Evolutionary conservation across 2,329 filamentous ascomycete species (phyloP), one percentile per base, ranked within the genome.

Genomic region (Dendryphion nanum): DNA sequence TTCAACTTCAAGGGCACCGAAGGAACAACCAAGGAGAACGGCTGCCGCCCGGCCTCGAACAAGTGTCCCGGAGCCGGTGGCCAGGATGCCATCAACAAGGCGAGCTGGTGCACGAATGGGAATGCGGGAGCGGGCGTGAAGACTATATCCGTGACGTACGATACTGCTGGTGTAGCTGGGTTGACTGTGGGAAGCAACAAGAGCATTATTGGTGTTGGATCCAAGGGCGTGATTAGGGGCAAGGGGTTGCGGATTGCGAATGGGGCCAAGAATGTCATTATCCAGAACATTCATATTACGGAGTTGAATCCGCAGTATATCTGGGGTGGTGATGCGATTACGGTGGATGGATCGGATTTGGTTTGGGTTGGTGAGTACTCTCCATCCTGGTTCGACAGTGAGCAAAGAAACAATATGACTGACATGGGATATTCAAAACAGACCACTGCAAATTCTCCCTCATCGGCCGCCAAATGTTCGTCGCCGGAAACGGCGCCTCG

Each of bases 401-500:
- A n/a, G n/a, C n/a, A n/a, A n/a, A n/a, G n/a, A n/a, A n/a, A n/a
- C n/a, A n/a, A n/a, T n/a, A n/a, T 8, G 6, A 18, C 15, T 31
- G 15, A 12, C 15, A 16, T 31, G 29, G 10, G 7, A n/a, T n/a
- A n/a, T 12, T 8, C 7, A 31, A 10, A 17, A 18, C 29, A 35
- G 38, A 40, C 39, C 57, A 61, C 41, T 40, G 47, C 29, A 61
- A 76, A 63, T 77, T 75, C 34, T 77, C 76, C 35, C 71, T 75
- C 30, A 76, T 81, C 47, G 77, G 76, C 37, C 77, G 79, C 30
- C 78, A 82, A 61, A 75, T 80, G 67, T 75, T 81, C 34, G 79
- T 82, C 34, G 71, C 78, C 34, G 79, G 79, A 42, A 74, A 71
- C 55, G 53, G 59, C 3, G 71, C 76, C 35, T 73, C 71, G n/a